Percentiles rank a stretch among this genome's conserved stretches.
Evolutionary conservation across 2,329 filamentous ascomycete species (phyloP).

Genomic region (Lecanicillium sp.): DNA sequence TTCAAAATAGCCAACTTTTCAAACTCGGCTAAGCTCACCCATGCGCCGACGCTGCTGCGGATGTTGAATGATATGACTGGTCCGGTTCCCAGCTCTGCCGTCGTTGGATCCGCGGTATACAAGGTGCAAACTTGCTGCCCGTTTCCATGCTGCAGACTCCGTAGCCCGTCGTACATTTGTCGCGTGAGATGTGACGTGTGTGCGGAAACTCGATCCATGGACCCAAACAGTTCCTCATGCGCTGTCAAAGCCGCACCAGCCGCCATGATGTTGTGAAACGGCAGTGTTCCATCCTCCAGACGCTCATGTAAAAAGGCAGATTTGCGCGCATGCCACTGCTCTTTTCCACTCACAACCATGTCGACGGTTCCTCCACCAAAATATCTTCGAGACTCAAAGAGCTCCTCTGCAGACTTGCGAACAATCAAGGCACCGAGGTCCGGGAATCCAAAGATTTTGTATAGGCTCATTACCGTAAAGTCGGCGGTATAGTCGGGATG

Average conservation of each 20-base stretch:
- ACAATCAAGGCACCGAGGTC: constrained; percentile 82
- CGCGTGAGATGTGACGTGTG: constrained; percentile 62
- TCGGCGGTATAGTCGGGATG: constrained; percentile 59
- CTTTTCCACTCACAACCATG: constrained; percentile 69
- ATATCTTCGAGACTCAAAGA: constrained; percentile 63
- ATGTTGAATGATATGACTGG: constrained; percentile 83
- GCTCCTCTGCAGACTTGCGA: constrained; percentile 55
- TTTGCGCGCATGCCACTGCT: constrained; percentile 79
- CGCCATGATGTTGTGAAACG: constrained; percentile 84
- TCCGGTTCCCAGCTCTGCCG: constrained; percentile 40
- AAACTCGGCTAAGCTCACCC: constrained; percentile 75
- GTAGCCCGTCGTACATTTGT: constrained; percentile 50
- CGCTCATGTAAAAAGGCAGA: constrained; percentile 63
- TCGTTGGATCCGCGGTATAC: constrained; percentile 38
- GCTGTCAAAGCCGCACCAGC: constrained; percentile 64
- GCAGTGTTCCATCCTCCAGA: constrained; percentile 85
- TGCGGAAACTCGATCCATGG: constrained; percentile 58
- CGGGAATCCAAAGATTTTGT: constrained; percentile 98
- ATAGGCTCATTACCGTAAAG: constrained; percentile 80
- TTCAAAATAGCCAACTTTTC: constrained; percentile 77
- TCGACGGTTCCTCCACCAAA: constrained; percentile 95
- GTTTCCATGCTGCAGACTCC: constrained; percentile 59
- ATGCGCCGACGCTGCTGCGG: constrained; percentile 56
- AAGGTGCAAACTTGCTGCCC: constrained; percentile 55
- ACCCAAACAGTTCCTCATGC: constrained; percentile 61